Percentiles rank a stretch among this genome's conserved stretches.
Conservation (phyloP, 805 yeast genomes). For the Priceomyces melissophilus region DNA sequence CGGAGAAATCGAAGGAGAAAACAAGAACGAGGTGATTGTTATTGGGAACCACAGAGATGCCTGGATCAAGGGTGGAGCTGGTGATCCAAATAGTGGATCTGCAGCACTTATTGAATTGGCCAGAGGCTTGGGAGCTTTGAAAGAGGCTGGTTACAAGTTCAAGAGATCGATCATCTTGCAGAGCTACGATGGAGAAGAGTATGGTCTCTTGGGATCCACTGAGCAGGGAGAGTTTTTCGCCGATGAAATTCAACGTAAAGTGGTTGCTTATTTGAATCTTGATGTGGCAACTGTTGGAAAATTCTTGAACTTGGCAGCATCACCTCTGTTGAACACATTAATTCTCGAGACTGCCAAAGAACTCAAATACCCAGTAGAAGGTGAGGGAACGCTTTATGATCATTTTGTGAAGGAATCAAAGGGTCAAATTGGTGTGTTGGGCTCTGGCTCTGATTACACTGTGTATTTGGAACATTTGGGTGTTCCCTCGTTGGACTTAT, state of each 20-base stretch:
- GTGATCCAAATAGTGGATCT: constrained; percentile 46
- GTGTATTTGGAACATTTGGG: constrained; percentile 67
- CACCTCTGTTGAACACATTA: constrained; percentile 53
- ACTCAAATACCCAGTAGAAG: constrained; percentile 41
- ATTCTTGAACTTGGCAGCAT: constrained; percentile 43
- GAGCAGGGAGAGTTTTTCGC: constrained; percentile 52
- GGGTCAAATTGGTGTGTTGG: constrained; percentile 38
- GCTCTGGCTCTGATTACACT: constrained; percentile 53
- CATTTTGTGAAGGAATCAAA: constrained; percentile 41
- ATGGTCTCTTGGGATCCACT: constrained; percentile 53
- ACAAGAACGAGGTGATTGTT: constrained; percentile 35
- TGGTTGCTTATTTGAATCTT: constrained; percentile 50
- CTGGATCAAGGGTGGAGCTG: constrained; percentile 48
- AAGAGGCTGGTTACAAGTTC: constrained; percentile 34
- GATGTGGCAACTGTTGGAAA: constrained; percentile 54
- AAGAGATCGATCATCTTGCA: constrained; percentile 37
- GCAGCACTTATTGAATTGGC: constrained; percentile 41
- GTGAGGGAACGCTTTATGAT: constrained; percentile 43
- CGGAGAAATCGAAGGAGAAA: constrained; percentile 41
- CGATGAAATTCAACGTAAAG: constrained; percentile 35
- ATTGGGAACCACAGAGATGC: constrained; percentile 47
- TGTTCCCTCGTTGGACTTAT: constrained; percentile 56
- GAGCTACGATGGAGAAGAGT: constrained; percentile 45
- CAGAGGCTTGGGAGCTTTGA: constrained; percentile 38
- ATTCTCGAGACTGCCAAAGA: constrained; percentile 44